Conservation (phyloP, 768 basidiomycete genomes). For the Terana coerulea region DNA sequence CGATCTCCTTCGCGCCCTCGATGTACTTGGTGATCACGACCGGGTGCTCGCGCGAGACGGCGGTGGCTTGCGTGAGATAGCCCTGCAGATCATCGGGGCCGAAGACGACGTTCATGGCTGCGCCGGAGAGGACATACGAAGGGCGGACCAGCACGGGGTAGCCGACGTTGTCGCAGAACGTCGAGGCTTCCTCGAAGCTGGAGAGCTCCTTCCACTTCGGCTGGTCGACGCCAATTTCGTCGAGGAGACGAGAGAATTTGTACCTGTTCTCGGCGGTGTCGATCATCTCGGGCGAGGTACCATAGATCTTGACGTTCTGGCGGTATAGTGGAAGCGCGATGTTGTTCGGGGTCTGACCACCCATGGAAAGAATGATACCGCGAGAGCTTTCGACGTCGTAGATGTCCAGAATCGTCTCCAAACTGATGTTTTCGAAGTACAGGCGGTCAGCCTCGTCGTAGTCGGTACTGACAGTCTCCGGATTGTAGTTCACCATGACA, state of each 20-base stretch:
- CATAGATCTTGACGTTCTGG: conserved; percentile 97
- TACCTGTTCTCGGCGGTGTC: conserved; percentile 98
- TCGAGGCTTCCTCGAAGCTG: conserved; percentile 79
- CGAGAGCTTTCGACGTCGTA: conserved; percentile 87
- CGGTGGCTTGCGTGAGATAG: conserved; percentile 93
- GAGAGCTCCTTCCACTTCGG: conserved; percentile 97
- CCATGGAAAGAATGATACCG: conserved; percentile 96
- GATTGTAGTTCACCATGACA: conserved; percentile 99
- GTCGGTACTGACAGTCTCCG: conserved; percentile 98
- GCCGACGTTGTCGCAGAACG: conserved; percentile 90
- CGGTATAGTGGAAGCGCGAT: conserved; percentile 94
- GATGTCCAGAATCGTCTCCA: conserved; percentile 96
- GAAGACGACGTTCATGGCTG: conserved; percentile 99
- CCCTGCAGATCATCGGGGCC: conserved; percentile 86
- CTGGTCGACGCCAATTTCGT: conserved; percentile 98
- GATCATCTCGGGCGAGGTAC: conserved; percentile 99
- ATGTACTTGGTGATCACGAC: conserved; percentile 99
- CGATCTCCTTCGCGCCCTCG: conserved; percentile 99
- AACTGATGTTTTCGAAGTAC: conserved; percentile 97
- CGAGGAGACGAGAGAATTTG: conserved; percentile 98
- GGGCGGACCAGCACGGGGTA: conserved; percentile 97
- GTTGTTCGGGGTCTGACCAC: conserved; percentile 98
- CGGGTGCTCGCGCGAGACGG: conserved; percentile 93
- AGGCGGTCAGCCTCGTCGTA: conserved; percentile 98
- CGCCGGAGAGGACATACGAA: conserved; percentile 98